Conservation (phyloP, 139 green algal genomes). For the Chlamydomonas sp. region DNA sequence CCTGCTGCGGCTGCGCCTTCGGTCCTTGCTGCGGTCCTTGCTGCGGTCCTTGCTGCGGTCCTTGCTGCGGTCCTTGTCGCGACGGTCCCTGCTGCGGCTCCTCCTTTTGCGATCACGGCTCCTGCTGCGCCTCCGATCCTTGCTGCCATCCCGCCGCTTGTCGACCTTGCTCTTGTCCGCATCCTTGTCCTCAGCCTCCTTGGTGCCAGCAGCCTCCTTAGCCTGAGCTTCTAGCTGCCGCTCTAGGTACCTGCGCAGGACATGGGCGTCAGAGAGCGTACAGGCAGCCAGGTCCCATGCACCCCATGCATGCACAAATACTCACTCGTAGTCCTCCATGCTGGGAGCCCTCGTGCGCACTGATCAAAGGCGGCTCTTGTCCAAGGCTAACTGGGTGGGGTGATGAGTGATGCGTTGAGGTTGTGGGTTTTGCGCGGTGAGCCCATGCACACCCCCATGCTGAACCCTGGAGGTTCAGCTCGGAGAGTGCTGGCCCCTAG, state of each 20-base stretch:
- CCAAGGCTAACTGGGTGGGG: too few species aligned
- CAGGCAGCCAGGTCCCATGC: background rate
- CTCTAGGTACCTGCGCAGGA: constrained; percentile 26
- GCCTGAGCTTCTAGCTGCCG: constrained; percentile 19
- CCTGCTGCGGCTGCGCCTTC: constrained; percentile 8
- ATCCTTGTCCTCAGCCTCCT: too few species aligned
- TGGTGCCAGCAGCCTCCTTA: too few species aligned
- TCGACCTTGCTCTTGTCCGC: background rate
- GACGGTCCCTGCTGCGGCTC: constrained; percentile 1
- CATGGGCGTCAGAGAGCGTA: background rate
- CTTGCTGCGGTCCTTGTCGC: background rate
- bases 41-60: constrained; percentile 1
- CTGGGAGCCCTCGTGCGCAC: too few species aligned
- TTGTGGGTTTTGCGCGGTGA: too few species aligned
- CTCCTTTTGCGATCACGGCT: constrained; percentile 1
- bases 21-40: constrained; percentile 1
- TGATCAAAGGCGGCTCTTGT: too few species aligned
- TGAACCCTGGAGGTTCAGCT: too few species aligned
- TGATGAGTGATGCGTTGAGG: too few species aligned
- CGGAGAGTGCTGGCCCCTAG: too few species aligned
- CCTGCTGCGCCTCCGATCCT: constrained; percentile 6
- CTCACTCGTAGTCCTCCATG: constrained; percentile 22
- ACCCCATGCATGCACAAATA: background rate
- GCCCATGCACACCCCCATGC: too few species aligned
- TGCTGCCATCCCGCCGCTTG: constrained; percentile 4